Evolutionary conservation across 2,329 filamentous ascomycete species (phyloP).

Genomic region (Fusarium sp.): DNA sequence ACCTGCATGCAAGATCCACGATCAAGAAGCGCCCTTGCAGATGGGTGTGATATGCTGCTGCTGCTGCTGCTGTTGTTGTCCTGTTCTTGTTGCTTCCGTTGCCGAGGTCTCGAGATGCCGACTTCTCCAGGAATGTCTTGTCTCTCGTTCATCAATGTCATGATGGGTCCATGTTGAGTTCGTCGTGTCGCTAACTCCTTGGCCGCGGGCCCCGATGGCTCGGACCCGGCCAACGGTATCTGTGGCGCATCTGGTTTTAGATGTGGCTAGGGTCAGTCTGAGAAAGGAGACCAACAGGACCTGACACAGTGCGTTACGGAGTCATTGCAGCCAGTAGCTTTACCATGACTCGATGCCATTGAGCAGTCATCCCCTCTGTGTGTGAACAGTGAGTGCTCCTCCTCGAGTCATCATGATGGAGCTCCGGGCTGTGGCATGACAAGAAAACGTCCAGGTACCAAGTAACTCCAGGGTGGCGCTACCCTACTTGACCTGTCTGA

Average conservation of each 20-base stretch:
- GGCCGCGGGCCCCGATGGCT: not conserved
- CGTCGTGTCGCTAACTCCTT: not conserved
- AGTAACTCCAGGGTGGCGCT: not conserved
- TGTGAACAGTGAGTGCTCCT: not conserved
- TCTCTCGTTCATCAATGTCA: not conserved
- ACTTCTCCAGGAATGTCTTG: not conserved
- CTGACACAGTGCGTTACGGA: not conserved
- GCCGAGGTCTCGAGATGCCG: not conserved
- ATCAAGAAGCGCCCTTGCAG: conserved; percentile 3
- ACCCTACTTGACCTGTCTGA: not conserved
- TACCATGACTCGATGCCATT: not conserved
- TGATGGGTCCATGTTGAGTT: not conserved
- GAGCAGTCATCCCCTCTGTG: not conserved
- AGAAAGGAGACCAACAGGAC: not conserved
- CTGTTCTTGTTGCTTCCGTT: not conserved
- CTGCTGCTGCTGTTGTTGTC: not conserved
- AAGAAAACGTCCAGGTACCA: not conserved
- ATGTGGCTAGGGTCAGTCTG: not conserved
- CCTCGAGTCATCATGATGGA: not conserved
- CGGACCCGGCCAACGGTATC: not conserved
- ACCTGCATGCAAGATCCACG: conserved; percentile 2
- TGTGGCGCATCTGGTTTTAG: conserved; percentile 26
- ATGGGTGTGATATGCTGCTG: not conserved
- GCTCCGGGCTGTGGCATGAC: not conserved
- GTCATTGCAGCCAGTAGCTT: not conserved